phyloP scores from a whole-genome alignment of 2,329 filamentous ascomycete genomes.

The Thielaviopsis euricoi region DNA sequence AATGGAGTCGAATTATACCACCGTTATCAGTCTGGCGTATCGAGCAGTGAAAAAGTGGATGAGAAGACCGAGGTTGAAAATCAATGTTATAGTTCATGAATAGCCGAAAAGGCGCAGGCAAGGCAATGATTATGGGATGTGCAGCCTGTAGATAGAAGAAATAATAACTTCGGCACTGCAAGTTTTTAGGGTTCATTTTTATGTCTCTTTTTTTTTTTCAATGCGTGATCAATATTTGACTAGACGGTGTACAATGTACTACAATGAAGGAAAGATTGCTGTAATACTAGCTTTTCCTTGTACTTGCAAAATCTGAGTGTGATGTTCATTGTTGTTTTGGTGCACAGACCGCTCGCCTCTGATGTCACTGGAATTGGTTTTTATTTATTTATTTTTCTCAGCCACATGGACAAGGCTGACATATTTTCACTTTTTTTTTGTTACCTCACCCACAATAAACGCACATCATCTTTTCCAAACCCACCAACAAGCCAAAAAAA shows the following conservation, averaged over 20 bases:
- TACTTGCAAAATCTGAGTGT: too few species aligned
- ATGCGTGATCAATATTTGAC: neutral
- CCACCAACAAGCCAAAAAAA: too few species aligned
- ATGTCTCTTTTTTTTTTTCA: neutral
- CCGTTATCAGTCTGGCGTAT: slow-evolving; percentile 9
- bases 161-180: slow-evolving; percentile 11
- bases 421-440: neutral
- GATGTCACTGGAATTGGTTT: neutral
- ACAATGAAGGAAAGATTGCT: neutral
- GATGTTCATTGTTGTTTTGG: too few species aligned
- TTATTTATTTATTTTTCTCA: neutral
- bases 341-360: neutral
- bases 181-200: slow-evolving; percentile 3
- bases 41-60: slow-evolving; percentile 11
- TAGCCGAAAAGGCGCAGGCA: slow-evolving; percentile 4
- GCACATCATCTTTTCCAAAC: too few species aligned
- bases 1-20: slow-evolving; percentile 10
- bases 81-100: slow-evolving; percentile 2
- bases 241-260: neutral
- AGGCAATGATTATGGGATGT: slow-evolving; percentile 5
- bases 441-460: too few species aligned
- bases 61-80: slow-evolving; percentile 11
- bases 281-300: neutral
- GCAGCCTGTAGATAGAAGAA: slow-evolving; percentile 9
- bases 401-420: slow-evolving; percentile 1